A percentile compares a stretch with the other conserved stretches of the same genome.
phyloP scores from a whole-genome alignment of 1,284 basidiomycete species.

The Polyporus tsugae region DNA sequence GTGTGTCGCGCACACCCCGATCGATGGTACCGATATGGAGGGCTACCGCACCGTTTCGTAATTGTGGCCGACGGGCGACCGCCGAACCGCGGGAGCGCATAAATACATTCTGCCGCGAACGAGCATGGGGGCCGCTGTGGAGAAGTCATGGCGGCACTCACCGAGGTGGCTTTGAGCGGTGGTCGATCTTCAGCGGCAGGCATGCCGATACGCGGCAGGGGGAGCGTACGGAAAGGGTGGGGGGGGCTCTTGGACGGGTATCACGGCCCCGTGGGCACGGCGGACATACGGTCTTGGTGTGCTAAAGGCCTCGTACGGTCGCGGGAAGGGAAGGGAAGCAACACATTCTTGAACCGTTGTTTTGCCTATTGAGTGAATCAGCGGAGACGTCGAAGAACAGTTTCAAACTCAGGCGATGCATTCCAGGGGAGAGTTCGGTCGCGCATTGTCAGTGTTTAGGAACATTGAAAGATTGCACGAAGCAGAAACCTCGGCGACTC shows the following conservation, averaged over 20 bases:
- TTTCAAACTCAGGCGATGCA: constrained; percentile 16
- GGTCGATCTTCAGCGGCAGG: background rate
- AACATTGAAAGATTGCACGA: constrained; percentile 8
- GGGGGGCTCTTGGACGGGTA: background rate
- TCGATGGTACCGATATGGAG: constrained; percentile 28
- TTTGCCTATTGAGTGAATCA: constrained; percentile 8
- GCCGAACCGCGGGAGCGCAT: constrained; percentile 12
- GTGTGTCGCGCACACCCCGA: constrained; percentile 22
- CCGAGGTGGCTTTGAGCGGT: constrained; percentile 11
- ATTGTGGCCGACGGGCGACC: constrained; percentile 20
- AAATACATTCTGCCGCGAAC: background rate
- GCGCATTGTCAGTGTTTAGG: background rate
- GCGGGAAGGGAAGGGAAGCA: background rate
- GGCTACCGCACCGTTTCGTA: constrained; percentile 12
- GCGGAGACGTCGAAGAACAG: constrained; percentile 8
- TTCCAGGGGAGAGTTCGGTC: background rate
- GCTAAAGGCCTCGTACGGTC: background rate
- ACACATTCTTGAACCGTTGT: background rate
- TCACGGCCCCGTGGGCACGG: constrained; percentile 3
- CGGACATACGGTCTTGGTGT: constrained; percentile 9
- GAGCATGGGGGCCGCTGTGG: background rate
- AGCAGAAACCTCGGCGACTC: constrained; percentile 10
- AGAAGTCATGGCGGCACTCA: constrained; percentile 12
- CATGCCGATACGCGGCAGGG: constrained; percentile 21
- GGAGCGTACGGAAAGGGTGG: constrained; percentile 5